Evolutionary conservation across 78 protist genomes (phyloP).

Genomic region (Monosiga brevicollis): DNA sequence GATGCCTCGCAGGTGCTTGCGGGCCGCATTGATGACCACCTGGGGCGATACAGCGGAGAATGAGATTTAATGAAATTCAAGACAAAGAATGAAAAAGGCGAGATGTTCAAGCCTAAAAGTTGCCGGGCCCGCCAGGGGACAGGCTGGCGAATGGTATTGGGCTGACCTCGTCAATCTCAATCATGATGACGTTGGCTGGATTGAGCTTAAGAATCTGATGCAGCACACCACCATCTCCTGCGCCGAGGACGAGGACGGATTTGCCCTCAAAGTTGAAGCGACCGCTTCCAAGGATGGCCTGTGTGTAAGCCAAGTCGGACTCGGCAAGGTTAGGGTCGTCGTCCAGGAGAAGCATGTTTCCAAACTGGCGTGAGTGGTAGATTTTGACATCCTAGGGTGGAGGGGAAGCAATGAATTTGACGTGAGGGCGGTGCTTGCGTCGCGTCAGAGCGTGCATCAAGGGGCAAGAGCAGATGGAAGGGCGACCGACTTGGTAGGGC

Average conservation of each 20-base stretch:
- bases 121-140: too few relatives aligned
- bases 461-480: too few relatives aligned
- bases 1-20: background rate
- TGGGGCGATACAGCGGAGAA: too few relatives aligned
- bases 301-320: background rate
- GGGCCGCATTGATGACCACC: background rate
- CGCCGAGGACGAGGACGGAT: background rate
- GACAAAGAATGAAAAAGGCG: too few relatives aligned
- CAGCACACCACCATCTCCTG: background rate
- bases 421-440: too few relatives aligned
- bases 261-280: background rate
- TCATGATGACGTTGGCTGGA: background rate
- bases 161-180: background rate
- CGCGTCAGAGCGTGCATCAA: too few relatives aligned
- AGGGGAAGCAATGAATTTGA: too few relatives aligned
- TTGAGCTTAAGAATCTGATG: background rate
- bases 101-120: too few relatives aligned
- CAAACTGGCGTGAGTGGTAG: background rate
- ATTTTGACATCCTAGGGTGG: background rate
- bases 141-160: too few relatives aligned
- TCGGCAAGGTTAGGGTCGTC: background rate
- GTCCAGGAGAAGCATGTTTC: slow-evolving; percentile 1
- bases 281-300: background rate
- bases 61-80: too few relatives aligned
- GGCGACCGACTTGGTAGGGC: background rate